A percentile compares a stretch with the other conserved stretches of the same genome.
Conservation (phyloP, 257 asterid species). For the Parsonsia alboflavescens region DNA sequence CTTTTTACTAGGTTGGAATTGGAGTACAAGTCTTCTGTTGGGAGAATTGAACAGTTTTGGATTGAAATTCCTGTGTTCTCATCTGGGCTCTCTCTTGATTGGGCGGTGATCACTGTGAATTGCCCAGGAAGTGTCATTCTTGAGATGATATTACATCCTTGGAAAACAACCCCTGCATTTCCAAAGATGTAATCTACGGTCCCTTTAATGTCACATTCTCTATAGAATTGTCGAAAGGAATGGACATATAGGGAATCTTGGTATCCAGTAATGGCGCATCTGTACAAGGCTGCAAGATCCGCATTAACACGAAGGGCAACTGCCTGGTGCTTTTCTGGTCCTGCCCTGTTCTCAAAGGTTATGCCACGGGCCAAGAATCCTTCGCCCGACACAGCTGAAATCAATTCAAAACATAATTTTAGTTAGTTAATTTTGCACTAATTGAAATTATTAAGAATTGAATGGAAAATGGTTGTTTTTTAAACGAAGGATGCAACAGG, state of each 20-base stretch:
- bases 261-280: conserved; percentile 57
- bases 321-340: conserved; percentile 76
- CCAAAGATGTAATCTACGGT: conserved; percentile 90
- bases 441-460: too few relatives aligned
- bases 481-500: too few relatives aligned
- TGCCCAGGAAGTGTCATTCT: conserved; percentile 65
- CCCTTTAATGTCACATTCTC: conserved; percentile 82
- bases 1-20: conserved; percentile 40
- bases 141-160: conserved; percentile 66
- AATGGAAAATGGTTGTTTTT: too few relatives aligned
- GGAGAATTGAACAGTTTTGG: conserved; percentile 70
- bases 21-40: conserved; percentile 43
- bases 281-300: conserved; percentile 57
- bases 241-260: conserved; percentile 82
- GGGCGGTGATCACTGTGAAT: conserved; percentile 72
- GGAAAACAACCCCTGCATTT: conserved; percentile 75
- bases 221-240: conserved; percentile 70
- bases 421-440: too few relatives aligned
- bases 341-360: conserved; percentile 72
- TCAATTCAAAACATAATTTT: background rate
- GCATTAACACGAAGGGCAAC: conserved; percentile 83
- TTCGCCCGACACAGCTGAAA: conserved; percentile 71
- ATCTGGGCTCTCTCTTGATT: conserved; percentile 40
- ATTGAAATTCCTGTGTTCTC: conserved; percentile 66
- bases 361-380: conserved; percentile 89